phyloP scores from a whole-genome alignment of 2,329 filamentous ascomycete species.

The Pseudovirgaria hyperparasitica region DNA sequence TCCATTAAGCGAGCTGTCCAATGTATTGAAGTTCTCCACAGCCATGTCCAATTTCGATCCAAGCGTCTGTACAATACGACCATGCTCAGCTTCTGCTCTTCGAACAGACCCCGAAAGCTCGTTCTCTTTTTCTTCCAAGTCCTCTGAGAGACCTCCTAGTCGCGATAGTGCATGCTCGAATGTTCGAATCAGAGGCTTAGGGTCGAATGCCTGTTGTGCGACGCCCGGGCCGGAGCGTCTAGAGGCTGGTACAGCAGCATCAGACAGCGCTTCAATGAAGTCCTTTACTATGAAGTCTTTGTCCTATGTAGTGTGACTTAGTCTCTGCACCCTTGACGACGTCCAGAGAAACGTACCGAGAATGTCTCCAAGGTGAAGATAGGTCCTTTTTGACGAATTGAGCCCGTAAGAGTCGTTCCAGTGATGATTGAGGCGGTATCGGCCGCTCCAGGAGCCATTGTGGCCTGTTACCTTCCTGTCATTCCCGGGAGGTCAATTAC shows the following conservation, averaged over 20 bases:
- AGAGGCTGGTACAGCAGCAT: conserved; percentile 65
- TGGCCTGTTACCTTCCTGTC: conserved; percentile 8
- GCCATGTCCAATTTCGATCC: conserved; percentile 84
- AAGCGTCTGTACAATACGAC: conserved; percentile 76
- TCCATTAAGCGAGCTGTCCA: conserved; percentile 72
- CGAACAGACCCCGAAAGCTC: conserved; percentile 83
- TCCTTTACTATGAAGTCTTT: conserved; percentile 94
- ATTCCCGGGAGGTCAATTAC: too few relatives aligned
- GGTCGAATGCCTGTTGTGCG: conserved; percentile 54
- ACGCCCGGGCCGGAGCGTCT: conserved; percentile 57
- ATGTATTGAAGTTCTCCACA: conserved; percentile 79
- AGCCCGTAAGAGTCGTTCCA: conserved; percentile 25
- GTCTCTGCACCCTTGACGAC: neutral
- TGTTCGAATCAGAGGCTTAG: conserved; percentile 88
- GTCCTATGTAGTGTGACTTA: conserved; percentile 15
- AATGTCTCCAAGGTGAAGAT: conserved; percentile 76
- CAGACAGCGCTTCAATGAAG: conserved; percentile 87
- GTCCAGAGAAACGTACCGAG: conserved; percentile 19
- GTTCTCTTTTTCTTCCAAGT: conserved; percentile 81
- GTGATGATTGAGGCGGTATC: conserved; percentile 32
- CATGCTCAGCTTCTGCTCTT: conserved; percentile 82
- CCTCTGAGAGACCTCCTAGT: conserved; percentile 60
- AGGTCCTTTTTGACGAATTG: conserved; percentile 55
- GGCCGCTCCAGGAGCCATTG: conserved; percentile 22
- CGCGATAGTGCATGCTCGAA: conserved; percentile 70